Evolutionary conservation across 306 rosid species (phyloP).

Genomic region (Glycine latifolia): DNA sequence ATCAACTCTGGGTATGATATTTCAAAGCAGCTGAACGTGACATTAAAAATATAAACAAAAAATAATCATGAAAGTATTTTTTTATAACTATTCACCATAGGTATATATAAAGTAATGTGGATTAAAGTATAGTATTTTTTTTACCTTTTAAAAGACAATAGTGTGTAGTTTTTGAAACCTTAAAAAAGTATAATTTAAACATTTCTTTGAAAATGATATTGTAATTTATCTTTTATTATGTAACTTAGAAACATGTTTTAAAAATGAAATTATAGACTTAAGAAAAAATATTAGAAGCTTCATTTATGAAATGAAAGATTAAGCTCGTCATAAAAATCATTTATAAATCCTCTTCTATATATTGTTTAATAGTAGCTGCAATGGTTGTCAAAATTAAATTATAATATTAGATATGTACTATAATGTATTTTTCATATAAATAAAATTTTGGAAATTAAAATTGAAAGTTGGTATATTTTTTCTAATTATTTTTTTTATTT

Average conservation of each 20-base stretch:
- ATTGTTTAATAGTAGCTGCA: too few relatives aligned
- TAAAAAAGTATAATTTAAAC: not conserved
- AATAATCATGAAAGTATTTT: not conserved
- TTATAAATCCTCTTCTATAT: not conserved
- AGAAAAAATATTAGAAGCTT: not conserved
- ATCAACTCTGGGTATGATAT: not conserved
- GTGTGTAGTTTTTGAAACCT: not conserved
- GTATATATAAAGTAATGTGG: not conserved
- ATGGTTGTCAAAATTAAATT: not conserved
- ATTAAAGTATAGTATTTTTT: not conserved
- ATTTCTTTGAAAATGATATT: not conserved
- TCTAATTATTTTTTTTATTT: not conserved
- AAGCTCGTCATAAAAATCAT: not conserved
- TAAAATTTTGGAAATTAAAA: not conserved
- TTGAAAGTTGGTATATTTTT: not conserved
- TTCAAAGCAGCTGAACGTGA: not conserved
- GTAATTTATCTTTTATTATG: not conserved
- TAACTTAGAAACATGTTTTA: not conserved
- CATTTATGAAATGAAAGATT: not conserved
- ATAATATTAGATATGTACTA: not conserved
- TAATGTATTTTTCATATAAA: not conserved
- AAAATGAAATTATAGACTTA: not conserved
- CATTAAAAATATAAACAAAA: not conserved
- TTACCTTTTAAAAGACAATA: not conserved
- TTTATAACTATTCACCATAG: not conserved